Conservation (phyloP, 768 basidiomycete genomes). For the Trichaptum fuscoviolaceum region DNA sequence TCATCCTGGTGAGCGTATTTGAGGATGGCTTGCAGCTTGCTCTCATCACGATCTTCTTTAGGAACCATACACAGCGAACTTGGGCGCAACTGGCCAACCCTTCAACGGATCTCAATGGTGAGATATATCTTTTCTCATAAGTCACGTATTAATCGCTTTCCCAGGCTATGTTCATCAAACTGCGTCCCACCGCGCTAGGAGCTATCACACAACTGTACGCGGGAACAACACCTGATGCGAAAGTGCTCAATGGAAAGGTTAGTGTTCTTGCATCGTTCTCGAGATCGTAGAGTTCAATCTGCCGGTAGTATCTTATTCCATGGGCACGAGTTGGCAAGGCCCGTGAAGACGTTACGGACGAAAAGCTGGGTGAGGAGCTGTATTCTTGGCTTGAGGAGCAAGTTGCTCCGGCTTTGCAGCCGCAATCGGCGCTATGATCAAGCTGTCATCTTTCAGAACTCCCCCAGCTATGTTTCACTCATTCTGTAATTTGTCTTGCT, state of each 20-base stretch:
- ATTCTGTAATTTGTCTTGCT: no score
- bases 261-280: slow-evolving; percentile 6
- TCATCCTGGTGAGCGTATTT: slow-evolving; percentile 15
- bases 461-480: no score
- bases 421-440: not conserved
- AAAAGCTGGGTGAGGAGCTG: slow-evolving; percentile 20
- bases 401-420: slow-evolving; percentile 8
- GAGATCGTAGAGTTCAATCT: not conserved
- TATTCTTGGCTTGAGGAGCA: slow-evolving; percentile 35
- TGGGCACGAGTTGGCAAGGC: slow-evolving; percentile 27
- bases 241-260: slow-evolving; percentile 30
- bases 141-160: not conserved
- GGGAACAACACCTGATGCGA: slow-evolving; percentile 31
- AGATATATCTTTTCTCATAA: not conserved
- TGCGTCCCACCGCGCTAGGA: slow-evolving; percentile 22
- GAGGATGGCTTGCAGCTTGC: not conserved
- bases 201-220: slow-evolving; percentile 40
- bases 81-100: not conserved
- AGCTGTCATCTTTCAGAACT: no score
- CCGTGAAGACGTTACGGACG: slow-evolving; percentile 17
- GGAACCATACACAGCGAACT: slow-evolving; percentile 10
- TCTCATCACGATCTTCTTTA: not conserved
- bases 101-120: not conserved
- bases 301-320: slow-evolving; percentile 27
- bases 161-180: slow-evolving; percentile 1